These are phyloP conservation scores for Maudiozyma saulgeensis DNA, from an alignment of 805 yeast genomes.

Conservation along the genomic window DNA sequence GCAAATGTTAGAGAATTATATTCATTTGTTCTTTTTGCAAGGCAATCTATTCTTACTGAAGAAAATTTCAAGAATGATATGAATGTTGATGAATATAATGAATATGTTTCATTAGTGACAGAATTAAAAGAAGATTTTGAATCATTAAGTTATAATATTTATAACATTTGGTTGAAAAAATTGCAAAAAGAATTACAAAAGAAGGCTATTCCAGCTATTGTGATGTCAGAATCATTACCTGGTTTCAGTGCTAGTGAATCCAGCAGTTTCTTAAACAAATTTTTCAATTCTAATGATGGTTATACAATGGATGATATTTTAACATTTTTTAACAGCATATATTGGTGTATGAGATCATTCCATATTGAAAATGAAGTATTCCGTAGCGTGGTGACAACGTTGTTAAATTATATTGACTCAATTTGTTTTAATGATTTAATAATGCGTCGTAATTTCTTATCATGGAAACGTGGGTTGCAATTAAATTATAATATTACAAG, in stretches of 20 bases:
- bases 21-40: constrained; percentile 91
- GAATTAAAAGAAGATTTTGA: constrained; percentile 92
- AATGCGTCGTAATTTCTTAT: constrained; percentile 85
- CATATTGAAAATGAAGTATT: constrained; percentile 78
- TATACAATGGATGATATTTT: constrained; percentile 92
- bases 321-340: constrained; percentile 78
- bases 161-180: constrained; percentile 95
- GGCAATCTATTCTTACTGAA: constrained; percentile 78
- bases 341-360: constrained; percentile 88
- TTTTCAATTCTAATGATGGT: constrained; percentile 60
- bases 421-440: constrained; percentile 90
- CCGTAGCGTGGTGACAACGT: constrained; percentile 73
- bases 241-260: constrained; percentile 87
- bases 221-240: constrained; percentile 87
- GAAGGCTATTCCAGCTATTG: constrained; percentile 91
- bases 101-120: constrained; percentile 78
- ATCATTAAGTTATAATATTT: constrained; percentile 83
- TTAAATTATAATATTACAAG: constrained; percentile 93
- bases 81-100: constrained; percentile 84
- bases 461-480: constrained; percentile 97
- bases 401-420: constrained; percentile 81
- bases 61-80: constrained; percentile 71
- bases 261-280: constrained; percentile 70
- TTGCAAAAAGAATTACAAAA: constrained; percentile 83
- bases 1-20: constrained; percentile 92